Conservation (phyloP, 1,284 basidiomycete genomes). For the Leccinum fuscescens region DNA sequence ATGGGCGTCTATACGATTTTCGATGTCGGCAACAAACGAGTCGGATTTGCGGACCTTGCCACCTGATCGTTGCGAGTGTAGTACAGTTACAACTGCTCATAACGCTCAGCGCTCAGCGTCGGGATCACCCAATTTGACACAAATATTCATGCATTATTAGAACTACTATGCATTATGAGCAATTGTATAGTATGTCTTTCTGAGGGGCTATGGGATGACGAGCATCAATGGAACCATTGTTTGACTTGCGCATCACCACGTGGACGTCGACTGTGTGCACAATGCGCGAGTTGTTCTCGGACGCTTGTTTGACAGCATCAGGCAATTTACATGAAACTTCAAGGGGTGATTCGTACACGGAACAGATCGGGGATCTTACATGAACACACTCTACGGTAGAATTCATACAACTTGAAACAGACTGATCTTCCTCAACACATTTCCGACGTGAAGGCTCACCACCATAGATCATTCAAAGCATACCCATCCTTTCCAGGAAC, state of each 20-base stretch:
- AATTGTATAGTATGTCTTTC: no score
- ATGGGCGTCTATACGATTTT: not conserved
- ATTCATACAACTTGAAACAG: not conserved
- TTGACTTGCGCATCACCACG: no score
- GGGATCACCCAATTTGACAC: no score
- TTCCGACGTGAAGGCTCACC: not conserved
- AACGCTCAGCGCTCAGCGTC: no score
- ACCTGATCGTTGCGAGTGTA: no score
- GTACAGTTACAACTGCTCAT: no score
- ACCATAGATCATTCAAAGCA: slow-evolving; percentile 7
- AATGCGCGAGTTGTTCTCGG: no score
- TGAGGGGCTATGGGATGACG: no score
- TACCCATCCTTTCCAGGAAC: slow-evolving; percentile 35
- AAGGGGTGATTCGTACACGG: not conserved
- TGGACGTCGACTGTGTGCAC: no score
- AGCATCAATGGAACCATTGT: no score
- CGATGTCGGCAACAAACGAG: not conserved
- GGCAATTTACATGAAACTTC: not conserved
- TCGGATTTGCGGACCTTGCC: not conserved
- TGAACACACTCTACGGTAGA: not conserved
- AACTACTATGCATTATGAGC: no score
- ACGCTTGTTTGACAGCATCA: not conserved
- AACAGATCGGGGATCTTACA: not conserved
- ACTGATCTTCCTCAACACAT: not conserved
- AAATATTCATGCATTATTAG: no score